Conservation (phyloP, 148 eudicot genomes). For the Arctostaphylos glauca region DNA sequence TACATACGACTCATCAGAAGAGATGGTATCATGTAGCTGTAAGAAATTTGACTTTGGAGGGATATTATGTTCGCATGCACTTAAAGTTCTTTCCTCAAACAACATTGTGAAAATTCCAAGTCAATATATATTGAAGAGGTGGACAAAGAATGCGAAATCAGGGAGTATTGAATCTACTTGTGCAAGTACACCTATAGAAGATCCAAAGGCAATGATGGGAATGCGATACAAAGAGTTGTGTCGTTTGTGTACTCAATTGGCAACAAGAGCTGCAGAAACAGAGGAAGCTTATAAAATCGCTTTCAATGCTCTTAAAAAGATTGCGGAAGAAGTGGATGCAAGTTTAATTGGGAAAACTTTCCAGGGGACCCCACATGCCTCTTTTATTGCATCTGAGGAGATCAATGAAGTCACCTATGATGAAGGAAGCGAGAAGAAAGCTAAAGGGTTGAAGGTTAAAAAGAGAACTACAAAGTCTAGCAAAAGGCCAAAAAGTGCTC, state of each 20-base stretch:
- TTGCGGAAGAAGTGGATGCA: not conserved
- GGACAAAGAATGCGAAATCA: not conserved
- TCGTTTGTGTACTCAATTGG: not conserved
- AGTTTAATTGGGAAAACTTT: not conserved
- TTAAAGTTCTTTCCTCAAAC: not conserved
- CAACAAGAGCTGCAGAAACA: not conserved
- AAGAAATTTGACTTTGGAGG: not conserved
- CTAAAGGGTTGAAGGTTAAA: not conserved
- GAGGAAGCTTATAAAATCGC: not conserved
- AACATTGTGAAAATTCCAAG: not conserved
- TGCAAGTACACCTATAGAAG: not conserved
- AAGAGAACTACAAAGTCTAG: not conserved
- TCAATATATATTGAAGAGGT: not conserved
- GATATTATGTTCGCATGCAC: not conserved
- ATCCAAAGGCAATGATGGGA: not conserved
- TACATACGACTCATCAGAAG: not conserved
- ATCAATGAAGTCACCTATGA: not conserved
- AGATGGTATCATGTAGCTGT: not conserved
- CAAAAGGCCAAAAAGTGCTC: constrained; percentile 5
- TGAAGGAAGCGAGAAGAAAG: not conserved
- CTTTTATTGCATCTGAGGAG: not conserved
- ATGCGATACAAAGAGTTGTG: not conserved
- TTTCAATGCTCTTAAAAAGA: not conserved
- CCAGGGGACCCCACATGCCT: not conserved
- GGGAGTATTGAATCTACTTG: not conserved